phyloP scores from a whole-genome alignment of 148 eudicot species.

The Bassia scoparia region DNA sequence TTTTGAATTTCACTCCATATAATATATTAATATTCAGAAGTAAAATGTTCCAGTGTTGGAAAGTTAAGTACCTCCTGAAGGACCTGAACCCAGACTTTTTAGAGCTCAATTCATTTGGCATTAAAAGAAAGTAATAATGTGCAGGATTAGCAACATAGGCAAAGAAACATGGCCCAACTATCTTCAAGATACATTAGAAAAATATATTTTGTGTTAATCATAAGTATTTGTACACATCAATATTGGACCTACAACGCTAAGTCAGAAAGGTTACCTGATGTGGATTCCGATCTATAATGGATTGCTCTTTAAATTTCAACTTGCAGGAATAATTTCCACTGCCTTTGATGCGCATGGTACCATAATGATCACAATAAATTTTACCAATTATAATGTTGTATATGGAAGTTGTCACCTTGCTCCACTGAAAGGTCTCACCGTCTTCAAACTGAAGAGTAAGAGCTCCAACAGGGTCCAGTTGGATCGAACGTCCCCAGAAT shows the following conservation, averaged over 20 bases:
- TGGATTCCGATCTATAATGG: slow-evolving; percentile 90
- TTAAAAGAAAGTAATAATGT: background rate
- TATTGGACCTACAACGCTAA: slow-evolving; percentile 10
- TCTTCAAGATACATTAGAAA: background rate
- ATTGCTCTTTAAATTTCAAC: slow-evolving; percentile 92
- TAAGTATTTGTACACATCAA: background rate
- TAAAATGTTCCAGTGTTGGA: too few relatives aligned
- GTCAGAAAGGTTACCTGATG: slow-evolving; percentile 59
- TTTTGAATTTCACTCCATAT: too few relatives aligned
- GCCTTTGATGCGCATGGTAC: slow-evolving; percentile 94
- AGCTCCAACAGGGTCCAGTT: slow-evolving; percentile 79
- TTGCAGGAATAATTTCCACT: slow-evolving; percentile 93
- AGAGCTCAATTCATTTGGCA: background rate
- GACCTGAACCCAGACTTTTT: background rate
- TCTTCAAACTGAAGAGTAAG: slow-evolving; percentile 86
- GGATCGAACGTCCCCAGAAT: slow-evolving; percentile 96
- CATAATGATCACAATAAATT: slow-evolving; percentile 94
- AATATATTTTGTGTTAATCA: background rate
- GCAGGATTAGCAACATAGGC: background rate
- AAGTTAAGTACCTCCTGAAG: background rate
- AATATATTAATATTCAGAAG: too few relatives aligned
- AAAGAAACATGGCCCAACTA: background rate
- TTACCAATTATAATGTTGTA: slow-evolving; percentile 93
- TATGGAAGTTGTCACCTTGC: slow-evolving; percentile 93
- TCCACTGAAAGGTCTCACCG: slow-evolving; percentile 90